phyloP scores from a whole-genome alignment of 1,284 basidiomycete species.

The Crucibulum cyathiforme region DNA sequence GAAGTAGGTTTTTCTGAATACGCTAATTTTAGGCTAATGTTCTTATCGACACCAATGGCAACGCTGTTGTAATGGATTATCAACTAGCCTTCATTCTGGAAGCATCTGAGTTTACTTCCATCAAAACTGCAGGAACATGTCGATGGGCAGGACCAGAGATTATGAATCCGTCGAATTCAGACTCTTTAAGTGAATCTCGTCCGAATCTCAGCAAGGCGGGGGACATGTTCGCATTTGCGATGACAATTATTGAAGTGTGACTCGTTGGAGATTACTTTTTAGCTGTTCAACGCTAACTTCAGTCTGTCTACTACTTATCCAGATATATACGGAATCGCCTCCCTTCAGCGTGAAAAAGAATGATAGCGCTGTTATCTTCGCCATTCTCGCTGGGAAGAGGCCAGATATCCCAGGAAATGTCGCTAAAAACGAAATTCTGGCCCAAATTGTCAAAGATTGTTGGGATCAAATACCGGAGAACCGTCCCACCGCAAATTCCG shows the following conservation, averaged over 20 bases:
- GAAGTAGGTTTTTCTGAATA: neutral
- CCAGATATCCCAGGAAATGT: slow-evolving; percentile 16
- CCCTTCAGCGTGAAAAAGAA: slow-evolving; percentile 20
- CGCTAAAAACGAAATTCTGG: neutral
- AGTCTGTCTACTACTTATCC: neutral
- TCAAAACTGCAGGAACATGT: slow-evolving; percentile 20
- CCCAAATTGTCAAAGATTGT: slow-evolving; percentile 13
- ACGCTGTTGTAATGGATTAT: slow-evolving; percentile 24
- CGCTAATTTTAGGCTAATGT: slow-evolving; percentile 21
- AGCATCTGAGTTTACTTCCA: slow-evolving; percentile 23
- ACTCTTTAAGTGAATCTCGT: slow-evolving; percentile 1
- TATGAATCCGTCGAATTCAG: slow-evolving; percentile 16
- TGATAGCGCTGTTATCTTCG: slow-evolving; percentile 20
- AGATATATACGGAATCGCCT: slow-evolving; percentile 19
- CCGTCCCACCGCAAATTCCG: slow-evolving; percentile 9
- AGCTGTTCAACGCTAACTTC: neutral
- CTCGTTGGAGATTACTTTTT: neutral
- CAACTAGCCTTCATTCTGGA: slow-evolving; percentile 22
- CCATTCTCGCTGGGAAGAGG: slow-evolving; percentile 14
- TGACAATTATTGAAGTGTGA: slow-evolving; percentile 27
- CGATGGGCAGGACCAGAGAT: slow-evolving; percentile 34
- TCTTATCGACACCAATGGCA: slow-evolving; percentile 16
- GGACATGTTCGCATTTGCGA: slow-evolving; percentile 29
- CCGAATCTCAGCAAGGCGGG: slow-evolving; percentile 9
- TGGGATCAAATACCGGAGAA: slow-evolving; percentile 11